Base-by-base conservation (phyloP, 225 moss, liverwort and hornwort species). In the Thuidium tamariscinum region DNA sequence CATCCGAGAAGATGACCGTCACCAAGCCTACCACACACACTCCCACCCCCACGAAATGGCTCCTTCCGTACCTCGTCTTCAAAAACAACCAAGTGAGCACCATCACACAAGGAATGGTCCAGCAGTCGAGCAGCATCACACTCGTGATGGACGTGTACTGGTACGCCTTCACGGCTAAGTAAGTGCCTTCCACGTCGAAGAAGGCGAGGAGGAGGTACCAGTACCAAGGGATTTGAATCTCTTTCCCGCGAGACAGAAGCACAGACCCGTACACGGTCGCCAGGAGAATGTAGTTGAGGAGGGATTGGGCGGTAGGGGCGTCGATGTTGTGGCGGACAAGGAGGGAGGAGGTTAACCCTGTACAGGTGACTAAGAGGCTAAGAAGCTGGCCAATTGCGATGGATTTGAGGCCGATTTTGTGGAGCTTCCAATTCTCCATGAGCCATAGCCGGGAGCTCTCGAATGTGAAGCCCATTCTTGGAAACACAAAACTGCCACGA, bases 91-190 rank as follows among this genome's bases (percentile, higher is more conserved):
- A 93, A 10, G 99, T 99, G 61, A 99, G 93, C 25, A 93, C 18
- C 60, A 99, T 77, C 70, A 99, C 99, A 82, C 94, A 96, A 10
- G 99, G 99, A 64, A 99, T 95, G 74, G 90, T 89, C 99, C 97
- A 97, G 92, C 99, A 99, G 81, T 99, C 99, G 76, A 99, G 89
- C 78, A 99, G 93, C 96, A 97, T 99, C 36, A 95, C 94, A 77
- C 95, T 95, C 29, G 99, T 99, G 83, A 99, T 96, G 60, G 98
- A 94, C 3, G 96, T 97, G 90, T 93, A 97, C 81, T 97, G 97
- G 73, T 93, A 97, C n/a, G 99, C 94, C 84, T 96, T 96, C 84
- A 93, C 91, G 8, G 88, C 97, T 15, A 99, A 77, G 80, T 95
- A 99, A 14, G 94, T 97, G 41, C 91, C 95, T 90, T 99, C 96